A percentile compares a stretch with the other conserved stretches of the same genome.
Evolutionary conservation across 768 basidiomycete species (phyloP).

Genomic region (Clathrus columnatus): DNA sequence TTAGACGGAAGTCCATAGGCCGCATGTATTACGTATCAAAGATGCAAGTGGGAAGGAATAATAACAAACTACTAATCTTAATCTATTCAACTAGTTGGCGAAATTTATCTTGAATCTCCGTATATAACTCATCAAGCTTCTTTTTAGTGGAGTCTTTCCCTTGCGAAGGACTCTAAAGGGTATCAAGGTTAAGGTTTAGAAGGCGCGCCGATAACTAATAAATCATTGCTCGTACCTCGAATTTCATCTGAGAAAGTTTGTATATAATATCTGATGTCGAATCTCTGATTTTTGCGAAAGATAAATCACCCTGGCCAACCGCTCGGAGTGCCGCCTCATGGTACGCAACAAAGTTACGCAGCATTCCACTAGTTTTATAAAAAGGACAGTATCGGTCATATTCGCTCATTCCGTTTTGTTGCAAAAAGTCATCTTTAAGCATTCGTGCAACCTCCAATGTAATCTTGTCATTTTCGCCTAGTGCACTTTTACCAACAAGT

Average conservation of each 20-base stretch:
- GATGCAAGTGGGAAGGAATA: no score
- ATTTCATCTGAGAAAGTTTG: conserved; percentile 99
- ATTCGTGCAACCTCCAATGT: conserved; percentile 94
- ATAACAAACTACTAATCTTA: background rate
- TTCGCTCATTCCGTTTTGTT: conserved; percentile 98
- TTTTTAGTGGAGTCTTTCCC: conserved; percentile 75
- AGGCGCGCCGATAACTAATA: background rate
- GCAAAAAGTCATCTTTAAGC: conserved; percentile 95
- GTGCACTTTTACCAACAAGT: conserved; percentile 96
- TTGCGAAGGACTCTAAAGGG: conserved; percentile 74
- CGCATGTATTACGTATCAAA: background rate
- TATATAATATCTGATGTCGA: conserved; percentile 81
- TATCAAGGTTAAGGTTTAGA: background rate
- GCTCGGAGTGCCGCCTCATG: conserved; percentile 85
- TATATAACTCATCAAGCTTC: conserved; percentile 72
- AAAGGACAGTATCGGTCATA: conserved; percentile 97
- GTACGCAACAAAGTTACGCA: conserved; percentile 90
- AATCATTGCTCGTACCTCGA: conserved; percentile 55
- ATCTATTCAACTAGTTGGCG: conserved; percentile 70
- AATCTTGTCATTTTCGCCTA: conserved; percentile 97
- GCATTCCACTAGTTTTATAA: conserved; percentile 97
- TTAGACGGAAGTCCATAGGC: background rate
- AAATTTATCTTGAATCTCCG: conserved; percentile 91
- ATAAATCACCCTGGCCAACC: conserved; percentile 73
- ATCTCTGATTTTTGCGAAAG: conserved; percentile 84